These are phyloP conservation scores for Globisporangium emineosum DNA, from an alignment of 352 stramenopile species.

Conservation along the genomic window DNA sequence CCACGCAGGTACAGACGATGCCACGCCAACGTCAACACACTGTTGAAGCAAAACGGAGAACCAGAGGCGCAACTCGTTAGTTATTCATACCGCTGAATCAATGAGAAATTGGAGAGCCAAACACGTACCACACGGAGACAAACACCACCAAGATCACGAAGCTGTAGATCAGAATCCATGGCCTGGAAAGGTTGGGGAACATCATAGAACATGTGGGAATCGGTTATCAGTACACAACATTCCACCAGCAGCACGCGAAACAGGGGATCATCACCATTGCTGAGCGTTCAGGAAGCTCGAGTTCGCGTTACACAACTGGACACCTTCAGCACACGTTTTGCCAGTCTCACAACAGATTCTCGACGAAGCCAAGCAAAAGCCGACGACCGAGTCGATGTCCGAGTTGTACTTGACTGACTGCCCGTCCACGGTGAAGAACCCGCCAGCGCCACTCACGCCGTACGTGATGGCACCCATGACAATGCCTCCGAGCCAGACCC, in stretches of 20 bases:
- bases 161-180: conserved; percentile 86
- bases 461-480: conserved; percentile 79
- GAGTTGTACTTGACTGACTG: conserved; percentile 77
- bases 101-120: neutral
- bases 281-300: conserved; percentile 76
- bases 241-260: neutral
- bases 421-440: conserved; percentile 84
- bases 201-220: conserved; percentile 11
- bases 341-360: conserved; percentile 68
- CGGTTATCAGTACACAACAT: neutral
- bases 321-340: conserved; percentile 33
- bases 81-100: neutral
- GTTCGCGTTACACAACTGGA: conserved; percentile 40
- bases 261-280: conserved; percentile 45
- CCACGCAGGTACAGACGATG: conserved; percentile 79
- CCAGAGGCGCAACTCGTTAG: neutral
- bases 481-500: conserved; percentile 81
- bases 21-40: conserved; percentile 80
- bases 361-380: conserved; percentile 83
- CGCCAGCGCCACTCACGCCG: conserved; percentile 56
- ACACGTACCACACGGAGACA: conserved; percentile 69
- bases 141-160: conserved; percentile 85
- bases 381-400: conserved; percentile 62
- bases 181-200: conserved; percentile 24
- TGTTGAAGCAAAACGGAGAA: conserved; percentile 13